Conservation (phyloP, 75 land plant species). For the Cunninghamia lanceolata region DNA sequence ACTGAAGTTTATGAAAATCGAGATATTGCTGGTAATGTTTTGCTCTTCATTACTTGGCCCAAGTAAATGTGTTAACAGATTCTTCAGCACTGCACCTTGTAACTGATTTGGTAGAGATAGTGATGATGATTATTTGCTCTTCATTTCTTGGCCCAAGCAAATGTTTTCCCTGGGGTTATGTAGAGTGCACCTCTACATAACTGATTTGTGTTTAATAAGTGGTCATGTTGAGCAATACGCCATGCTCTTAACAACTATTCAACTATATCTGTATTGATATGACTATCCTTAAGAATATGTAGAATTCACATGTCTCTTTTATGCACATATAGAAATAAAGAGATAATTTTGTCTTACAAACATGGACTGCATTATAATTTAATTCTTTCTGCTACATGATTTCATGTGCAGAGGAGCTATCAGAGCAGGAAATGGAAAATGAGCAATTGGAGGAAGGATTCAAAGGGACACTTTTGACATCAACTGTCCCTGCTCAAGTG, state of each 20-base stretch:
- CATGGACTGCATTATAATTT: background rate
- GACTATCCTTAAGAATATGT: background rate
- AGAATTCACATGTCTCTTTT: background rate
- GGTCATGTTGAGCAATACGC: background rate
- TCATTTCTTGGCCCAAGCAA: background rate
- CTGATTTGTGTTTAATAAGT: background rate
- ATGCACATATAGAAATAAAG: background rate
- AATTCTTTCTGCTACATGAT: background rate
- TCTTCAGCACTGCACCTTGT: background rate
- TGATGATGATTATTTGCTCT: conserved; percentile 54
- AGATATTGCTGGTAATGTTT: conserved; percentile 87
- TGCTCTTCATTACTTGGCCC: background rate
- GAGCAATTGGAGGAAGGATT: conserved; percentile 74
- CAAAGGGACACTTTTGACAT: conserved; percentile 69
- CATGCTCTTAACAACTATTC: background rate
- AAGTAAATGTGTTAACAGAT: background rate
- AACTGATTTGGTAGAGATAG: conserved; percentile 47
- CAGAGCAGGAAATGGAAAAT: conserved; percentile 43
- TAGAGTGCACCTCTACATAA: background rate
- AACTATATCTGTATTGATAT: background rate
- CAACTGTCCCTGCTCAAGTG: conserved; percentile 25
- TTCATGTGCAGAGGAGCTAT: conserved; percentile 63
- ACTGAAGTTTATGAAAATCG: conserved; percentile 89
- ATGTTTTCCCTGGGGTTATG: background rate
- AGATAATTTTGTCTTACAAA: background rate